phyloP scores from a whole-genome alignment of 1,139 yeast species.

The Magnusiomyces suaveolens region DNA sequence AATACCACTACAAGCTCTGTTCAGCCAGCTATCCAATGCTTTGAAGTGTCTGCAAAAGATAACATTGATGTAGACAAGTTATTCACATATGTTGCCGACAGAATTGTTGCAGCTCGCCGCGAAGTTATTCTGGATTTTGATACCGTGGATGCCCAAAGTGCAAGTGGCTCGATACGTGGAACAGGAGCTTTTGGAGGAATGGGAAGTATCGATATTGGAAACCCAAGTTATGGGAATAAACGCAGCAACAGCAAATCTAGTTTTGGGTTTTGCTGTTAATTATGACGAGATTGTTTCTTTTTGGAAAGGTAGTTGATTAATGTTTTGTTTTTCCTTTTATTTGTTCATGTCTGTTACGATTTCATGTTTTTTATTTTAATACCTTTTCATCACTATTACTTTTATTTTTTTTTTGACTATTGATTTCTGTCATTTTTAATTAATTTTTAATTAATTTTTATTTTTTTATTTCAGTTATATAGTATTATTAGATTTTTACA shows the following conservation, averaged over 20 bases:
- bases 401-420: not conserved
- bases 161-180: not conserved
- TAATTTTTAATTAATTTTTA: not conserved
- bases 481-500: not conserved
- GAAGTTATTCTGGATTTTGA: slow-evolving; percentile 4
- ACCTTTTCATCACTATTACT: not conserved
- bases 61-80: slow-evolving; percentile 15
- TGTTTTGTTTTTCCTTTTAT: no score
- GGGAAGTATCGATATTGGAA: not conserved
- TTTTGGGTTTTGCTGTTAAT: not conserved
- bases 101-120: slow-evolving; percentile 1
- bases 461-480: not conserved
- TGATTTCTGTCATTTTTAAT: not conserved
- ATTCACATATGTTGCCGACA: slow-evolving; percentile 16
- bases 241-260: not conserved
- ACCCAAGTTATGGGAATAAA: not conserved
- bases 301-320: no score
- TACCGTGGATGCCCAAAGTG: not conserved
- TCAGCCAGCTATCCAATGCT: slow-evolving; percentile 11
- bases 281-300: not conserved
- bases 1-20: not conserved
- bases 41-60: slow-evolving; percentile 20
- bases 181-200: not conserved
- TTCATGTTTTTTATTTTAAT: not conserved
- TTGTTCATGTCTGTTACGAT: not conserved